Conservation (phyloP, 768 basidiomycete species). For the Boletus rufocinnamomeus region DNA sequence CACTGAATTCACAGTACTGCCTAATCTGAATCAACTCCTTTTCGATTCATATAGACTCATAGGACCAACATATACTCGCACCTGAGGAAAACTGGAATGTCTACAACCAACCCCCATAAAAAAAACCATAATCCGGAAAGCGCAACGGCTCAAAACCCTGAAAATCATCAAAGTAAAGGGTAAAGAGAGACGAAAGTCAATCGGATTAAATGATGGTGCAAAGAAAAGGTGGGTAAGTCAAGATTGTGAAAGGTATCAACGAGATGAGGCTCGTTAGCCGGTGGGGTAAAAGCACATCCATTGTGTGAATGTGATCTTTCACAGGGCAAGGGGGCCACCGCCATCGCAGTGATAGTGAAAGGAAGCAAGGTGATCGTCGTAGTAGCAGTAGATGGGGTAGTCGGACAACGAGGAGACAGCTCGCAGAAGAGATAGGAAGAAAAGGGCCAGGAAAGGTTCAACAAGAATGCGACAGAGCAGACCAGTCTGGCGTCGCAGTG, state of each 20-base stretch:
- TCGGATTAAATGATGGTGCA: not conserved
- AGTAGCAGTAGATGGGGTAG: slow-evolving; percentile 4
- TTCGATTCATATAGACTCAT: not conserved
- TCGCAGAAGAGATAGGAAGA: not conserved
- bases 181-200: not conserved
- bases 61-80: not conserved
- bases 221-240: not conserved
- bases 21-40: not conserved
- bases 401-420: slow-evolving; percentile 15
- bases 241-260: slow-evolving; percentile 30
- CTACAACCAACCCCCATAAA: not conserved
- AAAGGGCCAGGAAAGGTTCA: not conserved
- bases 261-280: slow-evolving; percentile 40
- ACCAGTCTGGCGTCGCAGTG: slow-evolving; percentile 29
- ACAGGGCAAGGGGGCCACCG: slow-evolving; percentile 11
- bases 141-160: not conserved
- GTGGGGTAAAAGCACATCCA: slow-evolving; percentile 30
- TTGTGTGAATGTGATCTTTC: slow-evolving; percentile 20
- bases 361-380: not conserved
- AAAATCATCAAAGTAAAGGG: not conserved
- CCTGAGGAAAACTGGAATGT: not conserved
- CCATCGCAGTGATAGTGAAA: not conserved
- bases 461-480: slow-evolving; percentile 22
- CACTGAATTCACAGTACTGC: not conserved
- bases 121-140: not conserved